Percentiles rank a stretch among this genome's conserved stretches.
Conservation (phyloP, 106 monocot genomes). For the Acorus calamus region DNA sequence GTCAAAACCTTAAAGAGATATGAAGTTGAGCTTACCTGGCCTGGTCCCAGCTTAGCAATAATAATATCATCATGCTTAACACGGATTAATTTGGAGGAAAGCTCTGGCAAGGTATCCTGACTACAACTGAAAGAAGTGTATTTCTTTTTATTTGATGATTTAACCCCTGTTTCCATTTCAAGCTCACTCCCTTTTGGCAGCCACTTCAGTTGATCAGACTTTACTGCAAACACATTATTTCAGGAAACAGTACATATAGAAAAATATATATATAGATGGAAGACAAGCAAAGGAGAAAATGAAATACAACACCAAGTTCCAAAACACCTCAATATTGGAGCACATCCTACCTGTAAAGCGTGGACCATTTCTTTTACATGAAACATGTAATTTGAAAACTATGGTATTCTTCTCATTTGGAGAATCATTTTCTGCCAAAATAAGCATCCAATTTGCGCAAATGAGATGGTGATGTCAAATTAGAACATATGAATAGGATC, state of each 20-base stretch:
- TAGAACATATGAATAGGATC: not conserved
- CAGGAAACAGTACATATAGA: no score
- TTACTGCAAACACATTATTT: conserved; percentile 34
- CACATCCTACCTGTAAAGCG: conserved; percentile 66
- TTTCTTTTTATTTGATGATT: conserved; percentile 31
- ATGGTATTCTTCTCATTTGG: conserved; percentile 88
- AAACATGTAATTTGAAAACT: conserved; percentile 61
- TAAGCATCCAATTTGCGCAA: not conserved
- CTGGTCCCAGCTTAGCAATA: conserved; percentile 68
- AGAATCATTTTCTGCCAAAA: conserved; percentile 62
- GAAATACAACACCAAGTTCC: no score
- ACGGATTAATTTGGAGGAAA: conserved; percentile 43
- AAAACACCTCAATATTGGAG: not conserved
- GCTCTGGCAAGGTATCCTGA: conserved; percentile 53
- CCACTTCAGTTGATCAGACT: conserved; percentile 81
- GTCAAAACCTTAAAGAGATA: no score
- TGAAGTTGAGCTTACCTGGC: conserved; percentile 44
- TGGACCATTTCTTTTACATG: conserved; percentile 41
- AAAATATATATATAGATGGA: no score
- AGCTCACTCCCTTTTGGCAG: conserved; percentile 88
- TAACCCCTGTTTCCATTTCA: conserved; percentile 25
- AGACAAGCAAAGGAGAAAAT: no score
- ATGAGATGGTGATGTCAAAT: not conserved
- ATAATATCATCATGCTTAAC: conserved; percentile 63
- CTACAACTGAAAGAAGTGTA: conserved; percentile 77